A percentile compares a stretch with the other conserved stretches of the same genome.
Conservation (phyloP, 2,329 filamentous ascomycete genomes). For the Paradendryphiella salina region DNA sequence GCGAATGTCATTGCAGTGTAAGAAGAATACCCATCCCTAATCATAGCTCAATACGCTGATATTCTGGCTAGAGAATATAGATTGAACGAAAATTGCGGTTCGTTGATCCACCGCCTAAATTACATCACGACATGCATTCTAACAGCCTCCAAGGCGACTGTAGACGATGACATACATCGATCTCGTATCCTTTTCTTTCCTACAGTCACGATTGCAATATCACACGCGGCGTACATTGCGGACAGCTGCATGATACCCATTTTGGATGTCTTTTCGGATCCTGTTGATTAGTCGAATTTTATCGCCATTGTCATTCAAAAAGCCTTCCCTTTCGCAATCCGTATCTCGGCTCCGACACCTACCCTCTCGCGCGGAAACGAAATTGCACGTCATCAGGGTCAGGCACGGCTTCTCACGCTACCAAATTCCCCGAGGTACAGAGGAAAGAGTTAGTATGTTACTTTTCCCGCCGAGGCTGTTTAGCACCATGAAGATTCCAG, state of each 20-base stretch:
- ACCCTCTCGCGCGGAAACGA: conserved; percentile 13
- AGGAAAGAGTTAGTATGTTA: neutral
- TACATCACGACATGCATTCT: conserved; percentile 8
- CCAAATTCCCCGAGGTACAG: neutral
- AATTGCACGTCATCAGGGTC: conserved; percentile 7
- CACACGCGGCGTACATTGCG: conserved; percentile 40
- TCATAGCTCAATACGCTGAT: conserved; percentile 13
- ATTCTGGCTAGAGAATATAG: conserved; percentile 49
- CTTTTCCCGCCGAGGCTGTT: neutral
- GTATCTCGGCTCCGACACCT: conserved; percentile 6
- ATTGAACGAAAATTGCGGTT: conserved; percentile 54
- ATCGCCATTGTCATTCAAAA: conserved; percentile 25
- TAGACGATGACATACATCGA: conserved; percentile 21
- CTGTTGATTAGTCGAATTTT: conserved; percentile 32
- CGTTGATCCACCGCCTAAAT: conserved; percentile 13
- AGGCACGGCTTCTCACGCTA: neutral
- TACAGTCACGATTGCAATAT: conserved; percentile 20
- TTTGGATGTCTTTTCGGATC: conserved; percentile 25
- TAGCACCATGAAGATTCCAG: neutral
- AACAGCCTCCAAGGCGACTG: conserved; percentile 40
- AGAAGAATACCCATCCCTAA: conserved; percentile 9
- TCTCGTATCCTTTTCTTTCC: conserved; percentile 2
- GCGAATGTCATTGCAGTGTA: conserved; percentile 59
- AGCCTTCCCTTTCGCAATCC: conserved; percentile 8
- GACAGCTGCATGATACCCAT: conserved; percentile 42